Evolutionary conservation across 129 eudicot genomes (phyloP), one percentile per base, ranked within the genome.

Genomic region (Mikania micrantha): DNA sequence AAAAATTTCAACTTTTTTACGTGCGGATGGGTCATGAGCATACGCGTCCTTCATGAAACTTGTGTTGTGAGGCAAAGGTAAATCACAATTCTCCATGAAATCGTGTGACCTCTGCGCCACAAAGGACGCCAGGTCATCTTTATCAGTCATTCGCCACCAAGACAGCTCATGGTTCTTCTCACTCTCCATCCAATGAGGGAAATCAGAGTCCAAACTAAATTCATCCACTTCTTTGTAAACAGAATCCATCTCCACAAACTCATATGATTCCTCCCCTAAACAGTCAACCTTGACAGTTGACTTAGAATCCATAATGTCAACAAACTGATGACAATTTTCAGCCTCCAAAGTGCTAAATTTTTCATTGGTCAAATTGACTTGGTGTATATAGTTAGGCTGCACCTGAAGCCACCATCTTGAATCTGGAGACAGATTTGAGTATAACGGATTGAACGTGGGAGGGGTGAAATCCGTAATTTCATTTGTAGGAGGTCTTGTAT

Each of bases 91-190:
- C 58, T 88, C 98, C 2, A 92, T 60, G 73, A 75, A 78, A 64
- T 62, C 84, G 32, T 62, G 77, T 11, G 98, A 92, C 61, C 78
- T 88, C 52, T 82, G 85, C 15, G 96, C 82, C 66, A 92, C 98
- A 44, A 83, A 84, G 0, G 82, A 82, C 13, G 96, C 96, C 84
- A 92, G 66, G 39, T 92, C 96, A 64, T 82, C 91, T 39, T 71
- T 77, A 72, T 85, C 96, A 6, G 97, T 80, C 74, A 74, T 84
- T 38, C 88, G 86, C 98, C 98, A 92, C 98, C 98, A 92, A 4
- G 95, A 91, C 72, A 72, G 75, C 56, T 75, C 74, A 12, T 59
- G 63, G 67, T 12, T 73, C 72, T 78, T 85, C 79, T 79, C 87
- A 58, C 52, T 78, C 66, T 80, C 84, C 67, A 82, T 71, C 91